Conservation (phyloP, 176 grass and related monocot genomes). For the Stipa capillata region DNA sequence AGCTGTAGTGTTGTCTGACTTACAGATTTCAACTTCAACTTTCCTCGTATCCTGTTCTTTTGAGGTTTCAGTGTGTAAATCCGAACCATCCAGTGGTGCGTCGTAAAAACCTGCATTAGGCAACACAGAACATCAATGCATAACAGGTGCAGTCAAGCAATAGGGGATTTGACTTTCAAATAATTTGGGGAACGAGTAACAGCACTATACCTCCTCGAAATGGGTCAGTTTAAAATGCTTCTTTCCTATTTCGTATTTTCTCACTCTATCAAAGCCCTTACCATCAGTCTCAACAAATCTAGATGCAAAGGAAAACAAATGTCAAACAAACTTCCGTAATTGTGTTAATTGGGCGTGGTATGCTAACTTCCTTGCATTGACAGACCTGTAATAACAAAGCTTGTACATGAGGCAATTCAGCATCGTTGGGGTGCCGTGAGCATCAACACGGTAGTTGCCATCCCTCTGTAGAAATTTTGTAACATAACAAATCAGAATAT, state of each 20-base stretch:
- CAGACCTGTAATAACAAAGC: constrained; percentile 92
- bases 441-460: constrained; percentile 87
- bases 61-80: constrained; percentile 68
- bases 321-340: background rate
- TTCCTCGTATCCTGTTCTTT: constrained; percentile 65
- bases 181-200: background rate
- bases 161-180: background rate
- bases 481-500: constrained; percentile 13
- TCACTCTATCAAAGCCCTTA: constrained; percentile 83
- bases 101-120: constrained; percentile 59
- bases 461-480: constrained; percentile 47
- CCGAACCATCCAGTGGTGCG: constrained; percentile 79
- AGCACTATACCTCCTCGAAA: constrained; percentile 79
- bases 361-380: background rate
- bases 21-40: constrained; percentile 61
- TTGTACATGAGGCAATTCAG: constrained; percentile 99
- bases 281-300: constrained; percentile 93
- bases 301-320: constrained; percentile 28
- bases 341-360: background rate
- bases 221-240: constrained; percentile 95
- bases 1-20: constrained; percentile 1
- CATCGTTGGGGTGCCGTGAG: constrained; percentile 80
- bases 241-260: constrained; percentile 94
- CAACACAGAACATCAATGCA: background rate
- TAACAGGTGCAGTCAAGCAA: background rate